Evolutionary conservation across 2,329 filamentous ascomycete species (phyloP).

Genomic region (Gnomoniopsis sp.): DNA sequence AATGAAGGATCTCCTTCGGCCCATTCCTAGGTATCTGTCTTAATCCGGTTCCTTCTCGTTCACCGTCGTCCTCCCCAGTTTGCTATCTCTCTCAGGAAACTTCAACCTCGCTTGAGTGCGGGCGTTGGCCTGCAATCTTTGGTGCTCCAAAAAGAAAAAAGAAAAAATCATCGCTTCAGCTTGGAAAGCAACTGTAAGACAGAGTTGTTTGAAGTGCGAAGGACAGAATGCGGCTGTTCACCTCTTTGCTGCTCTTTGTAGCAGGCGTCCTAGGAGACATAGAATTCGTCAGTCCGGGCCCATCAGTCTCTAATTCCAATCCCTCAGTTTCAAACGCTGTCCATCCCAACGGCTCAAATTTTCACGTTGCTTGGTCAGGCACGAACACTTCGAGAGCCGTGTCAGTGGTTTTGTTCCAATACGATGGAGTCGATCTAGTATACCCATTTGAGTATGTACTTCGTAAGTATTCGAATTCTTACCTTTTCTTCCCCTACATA

Average conservation of each 20-base stretch:
- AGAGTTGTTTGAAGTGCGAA: not conserved
- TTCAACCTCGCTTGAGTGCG: no score
- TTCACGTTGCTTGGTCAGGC: not conserved
- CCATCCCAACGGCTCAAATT: not conserved
- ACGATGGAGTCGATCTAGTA: not conserved
- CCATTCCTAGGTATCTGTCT: no score
- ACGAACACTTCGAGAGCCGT: not conserved
- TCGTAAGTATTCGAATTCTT: not conserved
- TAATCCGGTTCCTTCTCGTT: no score
- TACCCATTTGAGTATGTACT: not conserved
- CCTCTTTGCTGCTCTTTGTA: not conserved
- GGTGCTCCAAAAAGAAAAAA: no score
- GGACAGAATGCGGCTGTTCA: not conserved
- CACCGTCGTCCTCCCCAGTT: no score
- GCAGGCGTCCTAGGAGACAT: not conserved
- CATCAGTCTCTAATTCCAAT: not conserved
- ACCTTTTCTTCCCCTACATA: not conserved
- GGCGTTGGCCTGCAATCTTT: no score
- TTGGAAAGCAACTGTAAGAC: not conserved
- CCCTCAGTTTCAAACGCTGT: not conserved
- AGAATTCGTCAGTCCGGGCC: not conserved
- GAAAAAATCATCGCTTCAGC: no score
- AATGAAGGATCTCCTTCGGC: no score
- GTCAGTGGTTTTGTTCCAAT: not conserved
- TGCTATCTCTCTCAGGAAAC: no score